Base-by-base conservation (phyloP, 2,329 filamentous ascomycete genomes). In the Fusarium sp. region DNA sequence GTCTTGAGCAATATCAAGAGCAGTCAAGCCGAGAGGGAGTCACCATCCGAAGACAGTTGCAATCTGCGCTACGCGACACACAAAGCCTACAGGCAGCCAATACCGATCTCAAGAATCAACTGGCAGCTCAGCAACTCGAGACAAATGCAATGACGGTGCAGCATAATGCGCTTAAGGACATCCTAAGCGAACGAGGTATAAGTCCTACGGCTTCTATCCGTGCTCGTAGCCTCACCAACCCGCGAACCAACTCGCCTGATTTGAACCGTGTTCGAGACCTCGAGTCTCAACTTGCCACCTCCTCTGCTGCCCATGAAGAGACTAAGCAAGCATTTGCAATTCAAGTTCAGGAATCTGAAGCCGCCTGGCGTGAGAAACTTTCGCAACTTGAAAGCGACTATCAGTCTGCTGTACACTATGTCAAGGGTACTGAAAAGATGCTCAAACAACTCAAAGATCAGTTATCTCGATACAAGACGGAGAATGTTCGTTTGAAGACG, bases 401-500 rank as follows among this genome's bases (percentile, higher is more conserved):
- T 77, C 94, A 97, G 79, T 97, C 96, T 40, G 95, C 96, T 17
- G 94, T 98, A 48, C 96, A 97, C 79, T 99, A 99, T 75, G 93
- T 99, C 71, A 96, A 97, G 80, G 96, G 96, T 59, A 98, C 96
- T 3, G 96, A 99, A 80, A 98, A 97, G 86, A 97, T 99, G 94
- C 87, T 99, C 47, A 94, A 96, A 80, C 95, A 96, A 79, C 95
- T 99, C 85, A 98, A 98, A 82, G 94, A 97, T 74, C 96, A 99
- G 80, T 85, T 99, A n/a, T 86, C 91, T 54, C 92, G 94, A 58
- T 96, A 96, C 81, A 98, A 98, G 85, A 81, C 88, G 14, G 91
- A 96, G 63, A 97, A 97, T 74, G 83, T 85, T 18, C 91, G 91
- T 62, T 84, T 99, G 39, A 94, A 96, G 78, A 87, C 89, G 45